Evolutionary conservation across 768 basidiomycete species (phyloP), one percentile per base, ranked within the genome.

Genomic region (Suillus paluster): DNA sequence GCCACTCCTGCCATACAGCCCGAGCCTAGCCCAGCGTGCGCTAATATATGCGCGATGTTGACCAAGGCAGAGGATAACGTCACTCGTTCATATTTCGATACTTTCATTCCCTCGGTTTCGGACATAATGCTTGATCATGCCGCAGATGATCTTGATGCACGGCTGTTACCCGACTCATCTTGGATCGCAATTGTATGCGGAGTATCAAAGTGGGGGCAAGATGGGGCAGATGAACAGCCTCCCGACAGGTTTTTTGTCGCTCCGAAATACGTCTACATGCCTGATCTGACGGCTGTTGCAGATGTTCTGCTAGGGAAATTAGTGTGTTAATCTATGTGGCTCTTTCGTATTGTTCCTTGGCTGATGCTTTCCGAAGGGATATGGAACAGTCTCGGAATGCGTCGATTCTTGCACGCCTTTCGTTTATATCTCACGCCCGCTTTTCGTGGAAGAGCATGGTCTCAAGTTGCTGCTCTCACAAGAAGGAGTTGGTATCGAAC

Each of bases 151-250:
- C 78, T 73, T 7, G 67, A 71, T 21, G 73, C 78, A 3, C 73
- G 77, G 23, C 73, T 93, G 39, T 77, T 94, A 3, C 91, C 92
- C 1, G 84, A 88, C 57, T 77, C 76, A 8, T 82, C 83, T 6
- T 93, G 92, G 91, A 90, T 93, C 61, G 90, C 91, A 4, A 79
- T 92, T 55, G 87, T 94, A 8, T 93, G 91, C 67, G 91, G 91
- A 5, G 84, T 89, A 36, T 81, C 88, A 23, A 86, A 86, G 63
- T 83, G 83, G 79, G 72, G 70, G 34, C 59, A 61, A 17, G 44
- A 52, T 7, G 68, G 68, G 15, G 71, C 73, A 27, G 64, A 71
- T 11, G 78, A 76, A 57, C 42, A 33, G 10, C 71, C 92, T 15
- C 91, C 91, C 0, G 84, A 87, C 12, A 80, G 82, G 19, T 92